Evolutionary conservation across 306 rosid genomes (phyloP).

Genomic region (Fagus sylvatica): DNA sequence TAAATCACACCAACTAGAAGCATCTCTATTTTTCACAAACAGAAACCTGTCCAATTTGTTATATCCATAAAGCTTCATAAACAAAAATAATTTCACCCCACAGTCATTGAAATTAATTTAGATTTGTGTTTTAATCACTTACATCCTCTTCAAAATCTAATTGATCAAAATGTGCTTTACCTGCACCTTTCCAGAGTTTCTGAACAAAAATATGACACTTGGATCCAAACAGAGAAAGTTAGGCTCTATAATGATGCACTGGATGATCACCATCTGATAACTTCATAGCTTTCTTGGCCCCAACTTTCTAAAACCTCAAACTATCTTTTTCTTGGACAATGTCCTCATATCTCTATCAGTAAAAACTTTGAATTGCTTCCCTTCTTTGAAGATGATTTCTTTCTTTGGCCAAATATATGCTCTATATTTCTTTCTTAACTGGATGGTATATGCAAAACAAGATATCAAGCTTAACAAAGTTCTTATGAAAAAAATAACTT

Average conservation of each 20-base stretch:
- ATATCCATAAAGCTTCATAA: conserved; percentile 29
- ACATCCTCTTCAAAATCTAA: conserved; percentile 64
- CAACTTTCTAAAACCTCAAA: conserved; percentile 86
- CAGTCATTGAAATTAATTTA: conserved; percentile 26
- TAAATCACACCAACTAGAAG: conserved; percentile 9
- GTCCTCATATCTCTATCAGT: conserved; percentile 83
- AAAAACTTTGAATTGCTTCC: conserved; percentile 79
- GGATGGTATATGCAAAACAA: conserved; percentile 97
- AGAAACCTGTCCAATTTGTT: conserved; percentile 24
- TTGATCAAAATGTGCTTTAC: conserved; percentile 76
- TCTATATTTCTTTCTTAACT: conserved; percentile 92
- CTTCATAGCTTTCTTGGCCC: conserved; percentile 96
- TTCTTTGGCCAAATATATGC: conserved; percentile 99
- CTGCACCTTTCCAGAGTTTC: conserved; percentile 92
- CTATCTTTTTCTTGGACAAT: conserved; percentile 87
- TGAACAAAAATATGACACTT: conserved; percentile 75
- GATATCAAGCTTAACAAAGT: conserved; percentile 74
- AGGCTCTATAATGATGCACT: conserved; percentile 68
- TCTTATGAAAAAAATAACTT: conserved; percentile 44
- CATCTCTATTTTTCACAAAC: conserved; percentile 20
- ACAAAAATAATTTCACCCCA: conserved; percentile 13
- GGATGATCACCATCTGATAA: conserved; percentile 91
- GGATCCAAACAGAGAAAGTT: conserved; percentile 81
- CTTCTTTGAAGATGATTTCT: conserved; percentile 90
- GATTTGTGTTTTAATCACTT: conserved; percentile 33